Percentiles rank a stretch among this genome's conserved stretches.
Evolutionary conservation across 139 green algal species (phyloP).

Genomic region (Chlamydomonas schloesseri): DNA sequence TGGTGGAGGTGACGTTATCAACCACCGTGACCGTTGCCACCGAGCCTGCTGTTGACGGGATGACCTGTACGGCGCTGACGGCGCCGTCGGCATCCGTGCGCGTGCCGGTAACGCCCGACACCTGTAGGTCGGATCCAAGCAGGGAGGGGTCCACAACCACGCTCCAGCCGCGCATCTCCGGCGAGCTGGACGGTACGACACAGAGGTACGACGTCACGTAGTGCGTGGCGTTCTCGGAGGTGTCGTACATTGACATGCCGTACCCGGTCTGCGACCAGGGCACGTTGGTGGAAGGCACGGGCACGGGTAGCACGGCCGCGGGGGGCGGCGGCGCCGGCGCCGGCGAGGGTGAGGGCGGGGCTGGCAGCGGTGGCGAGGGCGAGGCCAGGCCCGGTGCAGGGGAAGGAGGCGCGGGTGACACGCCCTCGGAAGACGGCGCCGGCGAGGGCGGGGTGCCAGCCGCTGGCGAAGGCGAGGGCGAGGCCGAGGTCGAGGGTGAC

Average conservation of each 20-base stretch:
- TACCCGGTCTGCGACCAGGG: background rate
- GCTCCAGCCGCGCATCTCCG: background rate
- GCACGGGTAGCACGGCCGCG: background rate
- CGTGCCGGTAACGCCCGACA: background rate
- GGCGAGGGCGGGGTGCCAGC: too few species aligned
- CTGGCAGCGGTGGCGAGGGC: background rate
- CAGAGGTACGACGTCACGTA: background rate
- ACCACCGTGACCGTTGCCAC: background rate
- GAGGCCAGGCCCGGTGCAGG: too few species aligned
- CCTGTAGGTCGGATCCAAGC: background rate
- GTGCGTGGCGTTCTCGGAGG: background rate
- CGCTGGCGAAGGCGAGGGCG: background rate
- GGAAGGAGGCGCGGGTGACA: background rate
- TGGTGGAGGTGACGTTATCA: background rate
- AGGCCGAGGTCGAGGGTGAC: background rate
- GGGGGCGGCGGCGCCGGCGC: too few species aligned
- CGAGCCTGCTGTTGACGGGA: background rate
- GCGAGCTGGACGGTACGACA: background rate
- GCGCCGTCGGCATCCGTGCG: background rate
- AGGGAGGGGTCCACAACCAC: background rate
- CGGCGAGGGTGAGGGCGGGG: too few species aligned
- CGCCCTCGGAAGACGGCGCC: background rate
- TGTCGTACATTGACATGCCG: constrained; percentile 5
- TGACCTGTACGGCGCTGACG: background rate
- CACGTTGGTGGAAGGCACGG: background rate